phyloP scores from a whole-genome alignment of 1,284 basidiomycete genomes.

The Ganoderma sinense region DNA sequence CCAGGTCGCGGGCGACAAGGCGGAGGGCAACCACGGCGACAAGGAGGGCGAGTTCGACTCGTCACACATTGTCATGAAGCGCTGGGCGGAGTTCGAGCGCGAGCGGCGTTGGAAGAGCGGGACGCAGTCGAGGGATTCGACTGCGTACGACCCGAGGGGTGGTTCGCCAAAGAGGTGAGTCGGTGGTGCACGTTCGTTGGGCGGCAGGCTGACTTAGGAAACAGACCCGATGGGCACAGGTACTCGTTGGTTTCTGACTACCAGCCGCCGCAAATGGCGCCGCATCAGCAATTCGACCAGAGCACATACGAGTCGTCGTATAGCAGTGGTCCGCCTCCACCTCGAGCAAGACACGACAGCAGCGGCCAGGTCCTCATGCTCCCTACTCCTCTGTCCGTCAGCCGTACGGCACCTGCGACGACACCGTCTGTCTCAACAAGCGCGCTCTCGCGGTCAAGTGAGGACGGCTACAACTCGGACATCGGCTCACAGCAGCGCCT shows the following conservation, averaged over 20 bases:
- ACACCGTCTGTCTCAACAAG: constrained; percentile 55
- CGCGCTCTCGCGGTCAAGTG: constrained; percentile 68
- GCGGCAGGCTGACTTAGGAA: constrained; percentile 1
- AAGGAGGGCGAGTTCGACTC: constrained; percentile 98
- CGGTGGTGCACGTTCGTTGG: background rate
- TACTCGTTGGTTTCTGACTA: constrained; percentile 84
- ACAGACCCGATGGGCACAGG: constrained; percentile 61
- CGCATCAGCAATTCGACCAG: constrained; percentile 60
- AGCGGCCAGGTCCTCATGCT: constrained; percentile 74
- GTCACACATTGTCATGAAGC: constrained; percentile 97
- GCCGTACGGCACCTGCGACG: constrained; percentile 47
- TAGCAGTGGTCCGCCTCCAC: constrained; percentile 36
- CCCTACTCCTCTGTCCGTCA: constrained; percentile 71
- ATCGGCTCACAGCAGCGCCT: constrained; percentile 66
- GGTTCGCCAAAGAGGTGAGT: constrained; percentile 67
- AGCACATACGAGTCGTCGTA: constrained; percentile 67
- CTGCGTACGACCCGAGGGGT: constrained; percentile 60
- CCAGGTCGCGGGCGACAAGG: constrained; percentile 81
- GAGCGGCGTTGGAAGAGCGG: constrained; percentile 94
- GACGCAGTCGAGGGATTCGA: constrained; percentile 84
- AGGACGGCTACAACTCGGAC: constrained; percentile 66
- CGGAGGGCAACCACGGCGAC: constrained; percentile 72
- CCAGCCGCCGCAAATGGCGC: constrained; percentile 37
- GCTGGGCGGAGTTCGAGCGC: constrained; percentile 98
- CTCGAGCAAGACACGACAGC: constrained; percentile 69